Evolutionary conservation across 2,329 filamentous ascomycete genomes (phyloP).

Genomic region (Kalaharituber pfeilii): DNA sequence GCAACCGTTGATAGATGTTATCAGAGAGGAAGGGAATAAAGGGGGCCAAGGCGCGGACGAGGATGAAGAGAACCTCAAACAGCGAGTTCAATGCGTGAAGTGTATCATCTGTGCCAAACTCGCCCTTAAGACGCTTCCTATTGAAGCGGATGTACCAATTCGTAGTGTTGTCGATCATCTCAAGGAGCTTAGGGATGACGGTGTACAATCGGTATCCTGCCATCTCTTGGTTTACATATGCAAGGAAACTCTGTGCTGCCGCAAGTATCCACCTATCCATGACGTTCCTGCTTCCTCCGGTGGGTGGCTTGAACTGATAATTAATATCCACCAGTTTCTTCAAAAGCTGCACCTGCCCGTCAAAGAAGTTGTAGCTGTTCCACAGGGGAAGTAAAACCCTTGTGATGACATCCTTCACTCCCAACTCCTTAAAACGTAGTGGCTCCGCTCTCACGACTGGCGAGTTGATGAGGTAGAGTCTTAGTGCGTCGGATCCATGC

Average conservation of each 20-base stretch:
- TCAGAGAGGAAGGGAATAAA: constrained; percentile 95
- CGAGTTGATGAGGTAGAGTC: constrained; percentile 92
- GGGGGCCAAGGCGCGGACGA: constrained; percentile 73
- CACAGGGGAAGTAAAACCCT: constrained; percentile 81
- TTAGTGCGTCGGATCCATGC: constrained; percentile 81
- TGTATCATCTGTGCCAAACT: constrained; percentile 71
- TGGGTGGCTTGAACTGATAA: constrained; percentile 59
- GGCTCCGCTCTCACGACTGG: constrained; percentile 86
- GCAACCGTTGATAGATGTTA: constrained; percentile 72
- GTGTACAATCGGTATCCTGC: constrained; percentile 67
- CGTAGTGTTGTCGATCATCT: constrained; percentile 83
- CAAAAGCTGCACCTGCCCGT: constrained; percentile 65
- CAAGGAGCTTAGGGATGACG: constrained; percentile 68
- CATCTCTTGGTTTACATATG: constrained; percentile 92
- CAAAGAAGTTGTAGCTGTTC: constrained; percentile 97
- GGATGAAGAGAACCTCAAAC: constrained; percentile 80
- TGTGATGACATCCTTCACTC: constrained; percentile 86
- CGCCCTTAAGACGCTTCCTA: constrained; percentile 75
- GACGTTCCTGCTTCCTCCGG: constrained; percentile 68
- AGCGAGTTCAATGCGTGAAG: constrained; percentile 81
- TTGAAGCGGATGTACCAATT: constrained; percentile 99
- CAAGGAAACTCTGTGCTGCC: constrained; percentile 73
- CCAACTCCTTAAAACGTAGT: constrained; percentile 73
- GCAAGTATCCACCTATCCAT: constrained; percentile 95
- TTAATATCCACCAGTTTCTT: constrained; percentile 70